Evolutionary conservation across 108 stramenopile genomes (phyloP).

Genomic region (Thalassiosira profunda): DNA sequence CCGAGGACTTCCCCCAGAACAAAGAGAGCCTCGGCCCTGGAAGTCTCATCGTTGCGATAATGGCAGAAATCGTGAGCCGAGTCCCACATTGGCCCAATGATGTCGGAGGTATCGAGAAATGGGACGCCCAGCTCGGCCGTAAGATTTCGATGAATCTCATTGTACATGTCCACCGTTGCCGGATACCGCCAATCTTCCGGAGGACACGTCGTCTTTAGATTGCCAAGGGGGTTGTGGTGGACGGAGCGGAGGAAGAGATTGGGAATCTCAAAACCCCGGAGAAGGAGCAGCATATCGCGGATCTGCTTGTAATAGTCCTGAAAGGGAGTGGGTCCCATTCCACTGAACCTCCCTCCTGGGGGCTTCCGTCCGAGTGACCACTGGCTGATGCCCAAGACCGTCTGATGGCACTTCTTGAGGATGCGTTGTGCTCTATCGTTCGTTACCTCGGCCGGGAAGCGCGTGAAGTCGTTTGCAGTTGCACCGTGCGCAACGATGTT

Average conservation of each 20-base stretch:
- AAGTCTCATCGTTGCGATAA: too few relatives aligned
- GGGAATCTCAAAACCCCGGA: background rate
- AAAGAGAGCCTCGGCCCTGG: too few relatives aligned
- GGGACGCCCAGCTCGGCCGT: conserved; percentile 2
- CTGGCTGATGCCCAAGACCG: conserved; percentile 9
- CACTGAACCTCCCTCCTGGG: background rate
- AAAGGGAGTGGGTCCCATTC: conserved; percentile 6
- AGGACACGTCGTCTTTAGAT: conserved; percentile 1
- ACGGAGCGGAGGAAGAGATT: background rate
- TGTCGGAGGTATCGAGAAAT: conserved; percentile 19
- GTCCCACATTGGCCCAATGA: conserved; percentile 21
- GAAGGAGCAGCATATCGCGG: background rate
- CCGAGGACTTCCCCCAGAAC: too few relatives aligned
- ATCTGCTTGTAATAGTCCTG: conserved; percentile 1
- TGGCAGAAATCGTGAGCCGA: conserved; percentile 7
- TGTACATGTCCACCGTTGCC: conserved; percentile 19
- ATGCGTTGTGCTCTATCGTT: background rate
- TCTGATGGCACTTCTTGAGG: conserved; percentile 1
- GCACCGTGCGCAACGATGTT: background rate
- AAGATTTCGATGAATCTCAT: background rate
- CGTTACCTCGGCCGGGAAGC: conserved; percentile 7
- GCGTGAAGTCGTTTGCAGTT: conserved; percentile 1
- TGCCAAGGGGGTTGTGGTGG: conserved; percentile 18
- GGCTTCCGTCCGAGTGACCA: conserved; percentile 16
- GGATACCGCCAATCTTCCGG: conserved; percentile 26